phyloP scores from a whole-genome alignment of 1,284 basidiomycete genomes.

The Singerocomus inundabilis region DNA sequence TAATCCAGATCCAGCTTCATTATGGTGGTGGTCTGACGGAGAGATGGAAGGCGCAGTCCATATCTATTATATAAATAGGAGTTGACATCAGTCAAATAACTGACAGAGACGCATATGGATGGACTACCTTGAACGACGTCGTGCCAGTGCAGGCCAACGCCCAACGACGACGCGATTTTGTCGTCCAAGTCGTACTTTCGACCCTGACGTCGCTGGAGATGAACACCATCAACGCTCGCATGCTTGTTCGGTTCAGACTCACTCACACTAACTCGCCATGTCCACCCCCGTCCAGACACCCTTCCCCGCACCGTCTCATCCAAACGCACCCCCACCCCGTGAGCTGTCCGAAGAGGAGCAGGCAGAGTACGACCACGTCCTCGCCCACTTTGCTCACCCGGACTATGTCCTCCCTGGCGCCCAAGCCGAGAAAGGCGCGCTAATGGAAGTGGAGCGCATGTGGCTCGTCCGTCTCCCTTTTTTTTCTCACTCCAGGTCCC shows the following conservation, averaged over 20 bases:
- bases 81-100: no score
- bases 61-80: no score
- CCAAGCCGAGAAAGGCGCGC: constrained; percentile 40
- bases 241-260: constrained; percentile 7
- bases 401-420: constrained; percentile 53
- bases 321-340: constrained; percentile 35
- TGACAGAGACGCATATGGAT: no score
- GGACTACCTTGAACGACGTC: no score
- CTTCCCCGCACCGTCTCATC: constrained; percentile 28
- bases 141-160: no score
- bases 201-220: no score
- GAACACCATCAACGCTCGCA: not conserved
- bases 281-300: constrained; percentile 20
- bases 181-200: no score
- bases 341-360: constrained; percentile 48
- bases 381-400: constrained; percentile 54
- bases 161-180: no score
- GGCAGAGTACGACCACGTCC: constrained; percentile 52
- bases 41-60: no score
- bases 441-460: constrained; percentile 68
- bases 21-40: not conserved
- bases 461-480: constrained; percentile 55
- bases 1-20: constrained; percentile 27
- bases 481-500: not conserved
- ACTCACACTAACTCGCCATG: no score